phyloP scores from a whole-genome alignment of 306 rosid genomes.

The Vicia villosa region DNA sequence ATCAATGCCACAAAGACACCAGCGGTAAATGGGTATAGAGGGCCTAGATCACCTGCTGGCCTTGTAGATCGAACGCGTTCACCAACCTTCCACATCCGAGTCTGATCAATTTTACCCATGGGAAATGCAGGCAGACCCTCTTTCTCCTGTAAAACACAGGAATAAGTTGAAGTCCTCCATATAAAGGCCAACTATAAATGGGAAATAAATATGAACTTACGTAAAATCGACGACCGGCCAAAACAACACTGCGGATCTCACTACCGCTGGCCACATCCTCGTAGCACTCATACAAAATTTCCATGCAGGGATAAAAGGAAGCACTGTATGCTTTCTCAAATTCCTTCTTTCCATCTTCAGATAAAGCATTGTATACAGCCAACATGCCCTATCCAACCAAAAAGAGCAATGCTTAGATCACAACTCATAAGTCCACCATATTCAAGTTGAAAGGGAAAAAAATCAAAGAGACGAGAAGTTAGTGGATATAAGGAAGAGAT shows the following conservation, averaged over 20 bases:
- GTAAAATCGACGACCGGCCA: slow-evolving; percentile 95
- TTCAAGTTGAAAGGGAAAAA: neutral
- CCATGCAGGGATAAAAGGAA: slow-evolving; percentile 95
- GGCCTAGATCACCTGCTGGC: slow-evolving; percentile 91
- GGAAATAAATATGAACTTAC: slow-evolving; percentile 48
- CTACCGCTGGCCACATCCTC: slow-evolving; percentile 92
- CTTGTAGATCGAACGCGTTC: slow-evolving; percentile 77
- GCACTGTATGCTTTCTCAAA: slow-evolving; percentile 96
- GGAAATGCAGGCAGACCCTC: slow-evolving; percentile 98
- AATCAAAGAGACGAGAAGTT: neutral
- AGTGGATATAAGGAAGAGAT: slow-evolving; percentile 25
- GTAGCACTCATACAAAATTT: slow-evolving; percentile 93
- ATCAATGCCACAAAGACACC: slow-evolving; percentile 98
- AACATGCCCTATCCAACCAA: slow-evolving; percentile 71
- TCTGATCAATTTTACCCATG: slow-evolving; percentile 98
- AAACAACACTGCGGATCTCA: slow-evolving; percentile 95
- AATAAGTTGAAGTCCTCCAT: slow-evolving; percentile 3
- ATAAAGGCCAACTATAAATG: neutral
- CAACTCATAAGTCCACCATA: slow-evolving; percentile 11
- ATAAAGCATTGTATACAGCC: slow-evolving; percentile 76
- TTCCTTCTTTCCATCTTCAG: slow-evolving; percentile 76
- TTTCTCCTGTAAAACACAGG: slow-evolving; percentile 71
- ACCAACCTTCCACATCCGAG: slow-evolving; percentile 99
- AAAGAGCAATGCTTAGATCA: slow-evolving; percentile 12
- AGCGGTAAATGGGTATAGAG: slow-evolving; percentile 90